Evolutionary conservation across 768 basidiomycete species (phyloP), one percentile per base, ranked within the genome.

Genomic region (Xerocomellus intermedius): DNA sequence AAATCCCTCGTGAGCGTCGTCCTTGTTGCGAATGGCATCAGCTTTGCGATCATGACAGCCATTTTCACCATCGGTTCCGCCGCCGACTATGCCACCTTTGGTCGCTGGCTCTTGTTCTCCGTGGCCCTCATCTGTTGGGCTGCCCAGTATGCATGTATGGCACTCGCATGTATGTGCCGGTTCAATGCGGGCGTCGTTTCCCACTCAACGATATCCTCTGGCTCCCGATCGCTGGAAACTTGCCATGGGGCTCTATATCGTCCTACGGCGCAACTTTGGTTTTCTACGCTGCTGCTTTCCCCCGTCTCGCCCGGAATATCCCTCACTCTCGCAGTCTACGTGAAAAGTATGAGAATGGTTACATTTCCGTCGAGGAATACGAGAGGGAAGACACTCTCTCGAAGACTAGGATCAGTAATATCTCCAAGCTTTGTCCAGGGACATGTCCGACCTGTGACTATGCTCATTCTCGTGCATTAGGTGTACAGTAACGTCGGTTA

Each of bases 401-500:
- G 73, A 91, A 91, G 79, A 94, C 91, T 57, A 74, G 85, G 57
- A 87, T 94, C 54, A 89, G 89, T 64, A 92, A 91, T 62, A 88
- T 91, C 59, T 88, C 85, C 64, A 91, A 87, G 41, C 89, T 90
- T 43, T 45, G 79, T 60, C 5, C 19, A 9, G 9, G 17, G 21
- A 35, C 33, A 6, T 7, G 1, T 21, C 4, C 8, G 35, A 26
- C n/a, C 22, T 42, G 14, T n/a, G 22, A 12, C 1, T 36, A 22
- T 22, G 16, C 39, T 42, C 19, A 42, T 24, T 10, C 12, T 32
- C 32, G n/a, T n/a, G n/a, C n/a, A n/a, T n/a, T n/a, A n/a, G n/a
- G n/a, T n/a, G n/a, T n/a, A n/a, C n/a, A n/a, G n/a, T n/a, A 89
- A 90, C 57, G 77, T 90, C 37, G 89, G 91, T 8, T 91, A 87